Conservation (phyloP, 257 asterid species). For the Lycium barbarum region DNA sequence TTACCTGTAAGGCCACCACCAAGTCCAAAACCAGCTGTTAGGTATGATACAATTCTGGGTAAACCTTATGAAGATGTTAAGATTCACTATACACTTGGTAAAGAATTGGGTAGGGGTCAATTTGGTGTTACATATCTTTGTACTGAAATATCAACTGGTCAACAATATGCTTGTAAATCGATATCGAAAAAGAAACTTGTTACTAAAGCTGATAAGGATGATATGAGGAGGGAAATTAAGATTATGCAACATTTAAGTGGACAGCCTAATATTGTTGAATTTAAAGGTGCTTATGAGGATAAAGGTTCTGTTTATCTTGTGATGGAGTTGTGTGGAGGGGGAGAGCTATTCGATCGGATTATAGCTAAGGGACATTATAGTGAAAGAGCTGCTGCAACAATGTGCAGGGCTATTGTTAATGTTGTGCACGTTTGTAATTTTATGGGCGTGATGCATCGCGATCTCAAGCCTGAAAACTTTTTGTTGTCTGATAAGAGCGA, state of each 20-base stretch:
- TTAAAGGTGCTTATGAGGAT: constrained; percentile 83
- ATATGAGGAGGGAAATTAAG: constrained; percentile 82
- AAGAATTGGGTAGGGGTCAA: constrained; percentile 79
- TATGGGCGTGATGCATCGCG: constrained; percentile 87
- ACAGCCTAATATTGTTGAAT: constrained; percentile 78
- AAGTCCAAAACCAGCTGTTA: constrained; percentile 46
- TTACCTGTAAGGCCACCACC: constrained; percentile 42
- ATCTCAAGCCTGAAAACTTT: constrained; percentile 87
- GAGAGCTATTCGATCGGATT: constrained; percentile 84
- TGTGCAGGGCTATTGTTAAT: constrained; percentile 69
- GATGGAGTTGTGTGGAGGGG: constrained; percentile 85
- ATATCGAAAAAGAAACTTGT: constrained; percentile 74
- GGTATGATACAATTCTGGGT: constrained; percentile 62
- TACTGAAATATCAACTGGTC: constrained; percentile 54
- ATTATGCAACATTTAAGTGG: constrained; percentile 89
- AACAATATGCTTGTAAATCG: constrained; percentile 76
- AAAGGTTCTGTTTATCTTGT: constrained; percentile 71
- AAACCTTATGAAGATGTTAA: constrained; percentile 67
- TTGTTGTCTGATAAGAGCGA: constrained; percentile 66
- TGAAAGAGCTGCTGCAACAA: constrained; percentile 74
- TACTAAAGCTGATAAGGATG: constrained; percentile 69
- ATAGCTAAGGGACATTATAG: constrained; percentile 75
- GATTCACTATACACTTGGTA: constrained; percentile 57
- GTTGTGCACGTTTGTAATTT: constrained; percentile 83
- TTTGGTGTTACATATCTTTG: constrained; percentile 79